Evolutionary conservation across 2,329 filamentous ascomycete genomes (phyloP).

Genomic region (Sclerotinia borealis): DNA sequence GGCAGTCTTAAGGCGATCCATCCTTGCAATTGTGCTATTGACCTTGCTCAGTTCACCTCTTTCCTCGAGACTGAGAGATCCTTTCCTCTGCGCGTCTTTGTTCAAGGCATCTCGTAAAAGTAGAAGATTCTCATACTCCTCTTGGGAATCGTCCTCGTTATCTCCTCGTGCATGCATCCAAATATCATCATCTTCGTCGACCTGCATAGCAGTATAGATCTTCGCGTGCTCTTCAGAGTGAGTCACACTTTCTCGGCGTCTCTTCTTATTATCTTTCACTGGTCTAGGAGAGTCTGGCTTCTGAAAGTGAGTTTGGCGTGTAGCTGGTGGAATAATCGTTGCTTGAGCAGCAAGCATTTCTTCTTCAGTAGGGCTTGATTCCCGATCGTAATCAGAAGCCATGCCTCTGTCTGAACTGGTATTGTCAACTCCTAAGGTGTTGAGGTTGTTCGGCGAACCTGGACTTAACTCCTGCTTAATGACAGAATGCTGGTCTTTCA

Average conservation of each 20-base stretch:
- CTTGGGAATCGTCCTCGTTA: background rate
- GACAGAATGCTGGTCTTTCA: too few species aligned
- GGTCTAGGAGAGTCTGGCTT: background rate
- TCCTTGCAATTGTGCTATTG: background rate
- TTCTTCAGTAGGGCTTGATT: background rate
- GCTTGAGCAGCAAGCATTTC: constrained; percentile 8
- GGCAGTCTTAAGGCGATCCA: background rate
- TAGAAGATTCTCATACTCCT: constrained; percentile 4
- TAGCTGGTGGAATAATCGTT: background rate
- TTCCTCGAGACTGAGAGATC: background rate
- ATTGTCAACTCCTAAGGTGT: background rate
- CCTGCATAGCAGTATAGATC: constrained; percentile 13
- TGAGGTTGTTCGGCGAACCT: background rate
- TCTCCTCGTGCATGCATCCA: constrained; percentile 1
- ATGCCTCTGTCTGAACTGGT: background rate
- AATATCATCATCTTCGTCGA: background rate
- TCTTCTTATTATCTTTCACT: background rate
- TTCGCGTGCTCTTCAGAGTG: background rate
- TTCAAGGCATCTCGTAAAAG: background rate
- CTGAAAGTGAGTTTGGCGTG: background rate
- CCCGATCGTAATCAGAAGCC: background rate
- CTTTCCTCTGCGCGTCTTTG: background rate
- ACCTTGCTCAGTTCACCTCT: background rate
- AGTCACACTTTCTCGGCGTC: background rate
- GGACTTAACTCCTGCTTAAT: background rate